Percentiles rank a stretch among this genome's conserved stretches.
phyloP scores from a whole-genome alignment of 805 yeast genomes.

The Yamadazyma nakazawae region DNA sequence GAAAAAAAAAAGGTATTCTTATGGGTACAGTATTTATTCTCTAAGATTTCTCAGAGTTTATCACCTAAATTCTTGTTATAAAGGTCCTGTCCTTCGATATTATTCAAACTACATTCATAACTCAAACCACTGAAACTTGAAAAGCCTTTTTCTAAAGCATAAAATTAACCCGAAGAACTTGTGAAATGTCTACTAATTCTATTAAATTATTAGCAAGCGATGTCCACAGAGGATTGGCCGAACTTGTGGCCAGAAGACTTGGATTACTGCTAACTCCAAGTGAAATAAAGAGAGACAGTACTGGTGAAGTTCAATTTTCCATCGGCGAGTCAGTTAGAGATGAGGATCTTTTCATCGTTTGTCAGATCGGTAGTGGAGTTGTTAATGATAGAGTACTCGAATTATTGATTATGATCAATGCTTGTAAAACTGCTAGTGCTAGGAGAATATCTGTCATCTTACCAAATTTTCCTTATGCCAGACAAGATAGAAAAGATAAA shows the following conservation, averaged over 20 bases:
- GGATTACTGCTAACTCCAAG: constrained; percentile 67
- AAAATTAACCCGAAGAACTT: neutral
- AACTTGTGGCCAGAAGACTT: constrained; percentile 63
- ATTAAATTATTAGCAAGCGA: constrained; percentile 58
- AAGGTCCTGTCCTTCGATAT: no score
- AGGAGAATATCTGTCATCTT: constrained; percentile 90
- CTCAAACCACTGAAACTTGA: no score
- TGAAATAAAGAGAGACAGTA: constrained; percentile 75
- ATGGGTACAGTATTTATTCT: neutral
- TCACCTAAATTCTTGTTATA: neutral
- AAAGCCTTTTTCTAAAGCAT: no score
- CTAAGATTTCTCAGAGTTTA: neutral
- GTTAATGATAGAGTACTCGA: constrained; percentile 88
- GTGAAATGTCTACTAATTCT: constrained; percentile 60
- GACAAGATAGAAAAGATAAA: constrained; percentile 96
- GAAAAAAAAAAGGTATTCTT: constrained; percentile 5
- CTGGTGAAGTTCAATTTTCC: constrained; percentile 71
- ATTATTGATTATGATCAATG: constrained; percentile 83
- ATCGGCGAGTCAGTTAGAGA: constrained; percentile 80
- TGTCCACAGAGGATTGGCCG: constrained; percentile 83
- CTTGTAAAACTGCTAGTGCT: constrained; percentile 95
- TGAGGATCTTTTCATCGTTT: constrained; percentile 74
- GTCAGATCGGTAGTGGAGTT: constrained; percentile 77
- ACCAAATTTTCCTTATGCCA: constrained; percentile 94
- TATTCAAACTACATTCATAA: no score